A percentile compares a stretch with the other conserved stretches of the same genome.
Conservation (phyloP, 352 stramenopile genomes). For the Pythium apleroticum region DNA sequence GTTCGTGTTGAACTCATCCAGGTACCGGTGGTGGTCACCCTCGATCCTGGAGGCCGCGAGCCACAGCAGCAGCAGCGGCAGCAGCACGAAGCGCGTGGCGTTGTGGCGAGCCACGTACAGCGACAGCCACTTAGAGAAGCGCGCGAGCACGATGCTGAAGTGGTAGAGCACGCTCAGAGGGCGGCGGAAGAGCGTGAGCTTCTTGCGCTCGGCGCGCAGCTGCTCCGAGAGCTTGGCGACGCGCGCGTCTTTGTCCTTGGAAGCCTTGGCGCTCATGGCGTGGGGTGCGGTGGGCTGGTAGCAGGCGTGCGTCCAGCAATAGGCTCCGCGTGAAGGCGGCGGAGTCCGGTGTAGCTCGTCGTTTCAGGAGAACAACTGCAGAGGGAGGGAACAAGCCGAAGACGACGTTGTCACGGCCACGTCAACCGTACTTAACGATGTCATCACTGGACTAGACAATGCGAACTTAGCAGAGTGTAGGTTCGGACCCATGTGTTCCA, state of each 20-base stretch:
- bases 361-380: conserved; percentile 21
- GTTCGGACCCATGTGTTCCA: conserved; percentile 1
- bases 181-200: conserved; percentile 79
- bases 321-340: background rate
- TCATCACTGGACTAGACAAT: conserved; percentile 4
- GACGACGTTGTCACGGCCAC: conserved; percentile 16
- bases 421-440: conserved; percentile 28
- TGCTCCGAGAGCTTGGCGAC: conserved; percentile 42
- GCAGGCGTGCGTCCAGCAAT: background rate
- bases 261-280: conserved; percentile 10
- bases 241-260: conserved; percentile 23
- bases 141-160: conserved; percentile 74
- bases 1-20: conserved; percentile 83
- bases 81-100: conserved; percentile 72
- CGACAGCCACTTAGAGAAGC: conserved; percentile 73
- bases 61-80: conserved; percentile 74
- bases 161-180: conserved; percentile 78
- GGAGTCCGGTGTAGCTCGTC: conserved; percentile 12
- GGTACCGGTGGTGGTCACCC: conserved; percentile 66
- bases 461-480: conserved; percentile 20
- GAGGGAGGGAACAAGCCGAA: conserved; percentile 1
- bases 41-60: conserved; percentile 58
- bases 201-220: conserved; percentile 77
- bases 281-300: background rate
- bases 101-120: conserved; percentile 66